Conservation (phyloP, 306 rosid species). For the Mimosa pudica region DNA sequence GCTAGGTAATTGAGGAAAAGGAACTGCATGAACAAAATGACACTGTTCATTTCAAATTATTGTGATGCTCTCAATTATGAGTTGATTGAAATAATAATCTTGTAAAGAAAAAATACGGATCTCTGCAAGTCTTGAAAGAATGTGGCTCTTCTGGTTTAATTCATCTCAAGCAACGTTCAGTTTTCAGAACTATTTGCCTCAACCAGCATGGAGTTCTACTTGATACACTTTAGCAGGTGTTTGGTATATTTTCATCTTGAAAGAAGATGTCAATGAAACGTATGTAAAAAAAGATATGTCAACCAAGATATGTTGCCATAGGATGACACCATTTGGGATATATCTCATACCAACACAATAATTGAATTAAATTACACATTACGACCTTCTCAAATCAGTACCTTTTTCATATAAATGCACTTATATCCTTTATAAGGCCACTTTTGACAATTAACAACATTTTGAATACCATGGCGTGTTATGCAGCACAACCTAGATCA, state of each 20-base stretch:
- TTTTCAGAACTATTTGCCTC: background rate
- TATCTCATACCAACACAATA: background rate
- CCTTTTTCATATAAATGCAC: background rate
- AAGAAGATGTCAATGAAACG: background rate
- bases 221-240: background rate
- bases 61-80: background rate
- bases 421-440: background rate
- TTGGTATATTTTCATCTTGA: background rate
- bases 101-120: background rate
- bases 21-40: slow-evolving; percentile 4
- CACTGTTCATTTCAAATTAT: slow-evolving; percentile 2
- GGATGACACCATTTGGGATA: background rate
- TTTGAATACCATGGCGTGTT: background rate
- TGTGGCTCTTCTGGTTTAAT: no score
- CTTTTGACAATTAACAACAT: background rate
- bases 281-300: no score
- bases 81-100: background rate
- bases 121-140: background rate
- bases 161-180: background rate
- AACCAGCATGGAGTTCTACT: background rate
- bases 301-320: background rate
- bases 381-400: background rate
- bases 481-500: background rate
- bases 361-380: background rate
- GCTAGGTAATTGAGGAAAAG: background rate